A percentile compares a stretch with the other conserved stretches of the same genome.
Evolutionary conservation across 1,284 basidiomycete species (phyloP).

Genomic region (Abortiporus biennis): DNA sequence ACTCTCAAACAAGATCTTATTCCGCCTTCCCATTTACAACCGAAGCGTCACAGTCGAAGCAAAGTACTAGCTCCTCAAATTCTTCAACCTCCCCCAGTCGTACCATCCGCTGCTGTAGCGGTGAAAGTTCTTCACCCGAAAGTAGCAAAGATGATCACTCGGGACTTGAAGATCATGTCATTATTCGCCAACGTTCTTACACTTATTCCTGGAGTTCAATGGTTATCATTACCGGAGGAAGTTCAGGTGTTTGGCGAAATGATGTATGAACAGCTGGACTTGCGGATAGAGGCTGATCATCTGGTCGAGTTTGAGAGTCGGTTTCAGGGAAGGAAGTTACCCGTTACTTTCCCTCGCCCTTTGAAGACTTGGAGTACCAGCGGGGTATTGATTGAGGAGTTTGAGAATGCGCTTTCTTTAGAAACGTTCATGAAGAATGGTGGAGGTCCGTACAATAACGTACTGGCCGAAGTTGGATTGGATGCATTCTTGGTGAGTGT

Average conservation of each 20-base stretch:
- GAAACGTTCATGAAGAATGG: slow-evolving; percentile 87
- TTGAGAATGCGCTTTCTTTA: slow-evolving; percentile 87
- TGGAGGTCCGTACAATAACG: slow-evolving; percentile 86
- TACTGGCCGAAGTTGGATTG: slow-evolving; percentile 88
- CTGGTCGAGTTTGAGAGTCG: slow-evolving; percentile 83
- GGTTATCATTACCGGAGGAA: slow-evolving; percentile 96
- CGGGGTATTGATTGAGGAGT: slow-evolving; percentile 90
- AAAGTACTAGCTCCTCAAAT: slow-evolving; percentile 49
- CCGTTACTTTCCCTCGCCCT: slow-evolving; percentile 88
- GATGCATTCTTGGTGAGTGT: slow-evolving; percentile 87
- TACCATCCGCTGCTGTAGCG: slow-evolving; percentile 82
- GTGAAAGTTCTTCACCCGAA: slow-evolving; percentile 95
- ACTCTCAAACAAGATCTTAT: slow-evolving; percentile 80
- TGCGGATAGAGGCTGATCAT: slow-evolving; percentile 89
- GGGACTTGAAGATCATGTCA: slow-evolving; percentile 92
- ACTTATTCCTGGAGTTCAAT: slow-evolving; percentile 88
- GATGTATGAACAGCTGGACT: slow-evolving; percentile 95
- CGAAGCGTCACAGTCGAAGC: slow-evolving; percentile 47
- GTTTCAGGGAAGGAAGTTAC: slow-evolving; percentile 74
- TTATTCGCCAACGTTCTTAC: slow-evolving; percentile 86
- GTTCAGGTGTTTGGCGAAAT: slow-evolving; percentile 93
- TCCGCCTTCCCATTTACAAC: slow-evolving; percentile 72
- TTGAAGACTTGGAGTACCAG: slow-evolving; percentile 74
- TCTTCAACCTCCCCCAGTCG: slow-evolving; percentile 54
- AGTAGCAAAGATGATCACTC: slow-evolving; percentile 74